These are phyloP conservation scores for Dipteronia dyeriana DNA, from an alignment of 345 rosid genomes.

Conservation along the genomic window DNA sequence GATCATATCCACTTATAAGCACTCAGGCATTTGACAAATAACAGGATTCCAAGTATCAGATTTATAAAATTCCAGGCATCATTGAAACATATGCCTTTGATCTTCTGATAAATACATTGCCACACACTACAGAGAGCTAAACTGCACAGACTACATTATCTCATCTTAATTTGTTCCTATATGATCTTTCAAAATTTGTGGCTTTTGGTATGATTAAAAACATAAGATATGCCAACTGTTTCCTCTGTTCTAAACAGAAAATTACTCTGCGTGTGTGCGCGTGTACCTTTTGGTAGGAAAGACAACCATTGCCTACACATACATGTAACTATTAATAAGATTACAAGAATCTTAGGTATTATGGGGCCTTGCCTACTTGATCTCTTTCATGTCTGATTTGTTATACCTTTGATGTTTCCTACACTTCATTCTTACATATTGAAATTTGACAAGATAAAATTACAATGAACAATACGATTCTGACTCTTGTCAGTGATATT, in stretches of 20 bases:
- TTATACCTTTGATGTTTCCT: not conserved
- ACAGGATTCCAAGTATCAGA: not conserved
- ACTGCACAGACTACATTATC: not conserved
- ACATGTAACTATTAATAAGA: not conserved
- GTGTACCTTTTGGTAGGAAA: not conserved
- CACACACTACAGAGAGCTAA: not conserved
- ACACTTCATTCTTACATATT: not conserved
- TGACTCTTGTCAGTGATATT: not conserved
- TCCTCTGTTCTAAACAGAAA: not conserved
- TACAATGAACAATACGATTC: not conserved
- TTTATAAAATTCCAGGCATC: not conserved
- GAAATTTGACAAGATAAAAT: not conserved
- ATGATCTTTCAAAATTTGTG: not conserved
- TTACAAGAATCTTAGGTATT: not conserved
- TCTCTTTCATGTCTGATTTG: slow-evolving; percentile 1
- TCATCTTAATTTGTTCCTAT: not conserved
- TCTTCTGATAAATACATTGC: not conserved
- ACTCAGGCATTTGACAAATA: not conserved
- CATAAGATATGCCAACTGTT: not conserved
- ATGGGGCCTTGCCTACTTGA: not conserved
- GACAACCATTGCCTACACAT: not conserved
- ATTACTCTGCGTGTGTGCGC: not conserved
- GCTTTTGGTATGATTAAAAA: not conserved
- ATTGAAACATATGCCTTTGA: not conserved
- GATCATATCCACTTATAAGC: not conserved